These are phyloP conservation scores for Emericellopsis cladophorae DNA, from an alignment of 2,329 filamentous ascomycete species.

Conservation along the genomic window DNA sequence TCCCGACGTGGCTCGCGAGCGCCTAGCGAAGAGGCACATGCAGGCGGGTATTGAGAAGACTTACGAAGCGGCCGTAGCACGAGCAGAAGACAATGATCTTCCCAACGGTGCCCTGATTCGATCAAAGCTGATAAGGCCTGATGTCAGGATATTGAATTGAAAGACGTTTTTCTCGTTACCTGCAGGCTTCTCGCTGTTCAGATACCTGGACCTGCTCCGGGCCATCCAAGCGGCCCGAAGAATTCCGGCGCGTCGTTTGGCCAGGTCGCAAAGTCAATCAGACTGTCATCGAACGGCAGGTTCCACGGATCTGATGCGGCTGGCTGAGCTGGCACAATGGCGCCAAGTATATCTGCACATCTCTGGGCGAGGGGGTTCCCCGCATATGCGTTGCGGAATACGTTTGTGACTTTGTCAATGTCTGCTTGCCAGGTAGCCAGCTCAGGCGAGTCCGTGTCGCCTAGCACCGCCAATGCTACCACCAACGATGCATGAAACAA, in stretches of 20 bases:
- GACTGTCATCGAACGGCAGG: slow-evolving; percentile 8
- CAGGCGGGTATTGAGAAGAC: slow-evolving; percentile 13
- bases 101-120: slow-evolving; percentile 14
- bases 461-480: slow-evolving; percentile 13
- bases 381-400: slow-evolving; percentile 10
- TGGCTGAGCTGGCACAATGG: slow-evolving; percentile 7
- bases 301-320: slow-evolving; percentile 2
- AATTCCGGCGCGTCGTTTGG: slow-evolving; percentile 8
- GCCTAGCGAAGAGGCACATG: slow-evolving; percentile 12
- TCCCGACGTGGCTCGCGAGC: slow-evolving; percentile 8
- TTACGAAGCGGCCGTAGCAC: slow-evolving; percentile 8
- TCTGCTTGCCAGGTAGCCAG: slow-evolving; percentile 12
- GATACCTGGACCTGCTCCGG: slow-evolving; percentile 2
- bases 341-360: slow-evolving; percentile 14
- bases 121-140: slow-evolving; percentile 9
- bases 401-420: slow-evolving; percentile 12
- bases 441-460: slow-evolving; percentile 11
- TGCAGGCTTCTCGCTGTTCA: neutral
- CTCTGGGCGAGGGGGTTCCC: slow-evolving; percentile 12
- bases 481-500: slow-evolving; percentile 18
- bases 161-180: neutral
- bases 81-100: slow-evolving; percentile 15
- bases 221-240: slow-evolving; percentile 10
- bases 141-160: slow-evolving; percentile 12
- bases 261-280: slow-evolving; percentile 13